Base-by-base conservation (phyloP, 1,284 basidiomycete genomes). In the Cutaneotrichosporon sp. region DNA sequence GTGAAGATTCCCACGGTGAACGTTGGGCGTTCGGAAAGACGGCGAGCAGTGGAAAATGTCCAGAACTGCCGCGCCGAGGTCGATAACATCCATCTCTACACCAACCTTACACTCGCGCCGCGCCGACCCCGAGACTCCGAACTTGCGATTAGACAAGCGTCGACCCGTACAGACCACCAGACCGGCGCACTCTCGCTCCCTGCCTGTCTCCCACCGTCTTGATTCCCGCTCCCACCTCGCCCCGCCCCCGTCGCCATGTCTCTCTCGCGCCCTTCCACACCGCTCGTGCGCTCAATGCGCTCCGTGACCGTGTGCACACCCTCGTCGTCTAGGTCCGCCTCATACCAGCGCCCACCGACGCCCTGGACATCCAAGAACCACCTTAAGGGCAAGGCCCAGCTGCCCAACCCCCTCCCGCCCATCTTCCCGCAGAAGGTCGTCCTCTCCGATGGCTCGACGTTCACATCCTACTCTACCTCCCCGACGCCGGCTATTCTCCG, bases 381-480 rank as follows among this genome's bases (percentile, higher is more conserved):
- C 54, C 61, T 74, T 5, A 46, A 54, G 44, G 47, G 56, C 31
- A 33, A 79, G 34, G 81, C 82, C 11, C 72, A 77, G 7, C 79
- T 91, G 1, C 89, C 89, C 4, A 84, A 85, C 57, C 89, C 90
- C 3, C 75, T 90, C 60, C 85, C 90, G 0, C 86, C 88, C 17
- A 84, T 86, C 58, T 92, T 86, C 70, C 85, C 88, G 6, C 89
- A 91, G 72, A 82, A 79, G 54, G 85, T 92, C 56, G 80, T 87
- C 52, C 83, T 87, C 60, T 83, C 88, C 0, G 90, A 92, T 73
- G 89, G 89, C n/a, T 86, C 86, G 17, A 87, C 86, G 1, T 90
- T 88, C 71, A 83, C 82, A 2, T 86, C 90, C 61, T 87, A 84
- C 80, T 88, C 86, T 9, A 91, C 90, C 0, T 88, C 88, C 0